Evolutionary conservation across 2,329 filamentous ascomycete genomes (phyloP), one percentile per base, ranked within the genome.

Genomic region (Fusarium nurragi): DNA sequence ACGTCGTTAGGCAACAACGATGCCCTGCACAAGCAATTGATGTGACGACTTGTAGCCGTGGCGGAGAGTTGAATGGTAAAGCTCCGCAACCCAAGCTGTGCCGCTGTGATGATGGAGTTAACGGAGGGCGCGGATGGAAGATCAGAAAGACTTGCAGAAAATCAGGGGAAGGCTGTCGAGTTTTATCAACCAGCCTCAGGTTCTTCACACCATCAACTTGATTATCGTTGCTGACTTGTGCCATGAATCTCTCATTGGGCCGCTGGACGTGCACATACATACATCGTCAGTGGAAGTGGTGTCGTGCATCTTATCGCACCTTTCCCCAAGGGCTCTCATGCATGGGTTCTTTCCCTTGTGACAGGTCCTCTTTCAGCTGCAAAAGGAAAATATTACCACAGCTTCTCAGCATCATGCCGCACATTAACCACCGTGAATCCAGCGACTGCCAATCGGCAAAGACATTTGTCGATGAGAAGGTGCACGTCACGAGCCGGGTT

Each of bases 261-360:
- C 52, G 57, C 41, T 50, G 39, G 38, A 34, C 49, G 54, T 56
- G 41, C 45, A 39, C 53, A 53, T 64, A 66, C 64, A 61, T 66
- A 58, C 56, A 59, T 59, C 60, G 68, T 57, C 66, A 69, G 46
- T 55, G 57, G 55, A 39, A 64, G 52, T 59, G 44, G 53, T 66
- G 55, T 68, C 55, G 63, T 66, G 63, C 63, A 66, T 65, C 54
- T 61, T 52, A 61, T 64, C 54, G 44, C 55, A 54, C 50, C 54
- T 68, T 68, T 46, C 54, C 53, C 50, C 48, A 52, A 64, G 60
- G 57, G 45, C 55, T 53, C 37, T 60, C 63, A 59, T 62, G 66
- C 68, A 71, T 63, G 63, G 50, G 44, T 62, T 59, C 39, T 48
- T 47, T 57, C 44, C 68, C 64, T 68, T 62, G 68, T 71, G 68